These are phyloP conservation scores for Lachancea kluyveri DNA, from an alignment of 805 yeast genomes.

Conservation along the genomic window DNA sequence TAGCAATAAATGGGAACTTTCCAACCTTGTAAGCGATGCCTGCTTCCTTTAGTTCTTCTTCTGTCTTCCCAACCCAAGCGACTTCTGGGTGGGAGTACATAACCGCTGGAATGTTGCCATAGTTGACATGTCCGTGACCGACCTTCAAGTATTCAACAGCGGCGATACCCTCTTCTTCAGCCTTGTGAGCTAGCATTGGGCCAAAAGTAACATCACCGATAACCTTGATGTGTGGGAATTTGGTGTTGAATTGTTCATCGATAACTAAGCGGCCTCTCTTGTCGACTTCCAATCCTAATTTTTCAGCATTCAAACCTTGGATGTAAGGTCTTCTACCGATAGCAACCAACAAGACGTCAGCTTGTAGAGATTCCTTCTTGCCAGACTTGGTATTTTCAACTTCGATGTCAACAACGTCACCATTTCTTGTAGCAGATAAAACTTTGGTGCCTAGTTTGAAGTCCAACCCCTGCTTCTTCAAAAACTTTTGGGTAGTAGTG, in stretches of 20 bases:
- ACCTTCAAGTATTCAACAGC: slow-evolving; percentile 90
- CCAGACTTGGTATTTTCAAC: slow-evolving; percentile 88
- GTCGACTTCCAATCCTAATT: slow-evolving; percentile 84
- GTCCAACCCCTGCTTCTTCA: slow-evolving; percentile 91
- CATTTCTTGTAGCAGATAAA: slow-evolving; percentile 76
- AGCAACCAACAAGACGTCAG: slow-evolving; percentile 93
- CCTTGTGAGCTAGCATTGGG: slow-evolving; percentile 99
- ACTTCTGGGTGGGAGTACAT: slow-evolving; percentile 99
- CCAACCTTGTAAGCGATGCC: slow-evolving; percentile 91
- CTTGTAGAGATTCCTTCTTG: slow-evolving; percentile 68
- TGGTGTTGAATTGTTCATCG: slow-evolving; percentile 89
- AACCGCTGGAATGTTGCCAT: slow-evolving; percentile 95
- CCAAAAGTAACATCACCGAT: slow-evolving; percentile 99
- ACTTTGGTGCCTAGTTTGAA: slow-evolving; percentile 93
- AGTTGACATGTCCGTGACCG: slow-evolving; percentile 98
- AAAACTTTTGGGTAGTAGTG: slow-evolving; percentile 79
- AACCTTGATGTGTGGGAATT: slow-evolving; percentile 87
- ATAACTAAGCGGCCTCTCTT: slow-evolving; percentile 90
- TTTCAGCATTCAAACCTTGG: slow-evolving; percentile 82
- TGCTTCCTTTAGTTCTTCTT: slow-evolving; percentile 87
- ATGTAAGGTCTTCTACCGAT: slow-evolving; percentile 99
- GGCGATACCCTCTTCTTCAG: slow-evolving; percentile 99
- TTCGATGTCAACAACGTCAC: slow-evolving; percentile 80
- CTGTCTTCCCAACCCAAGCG: slow-evolving; percentile 98
- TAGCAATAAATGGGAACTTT: slow-evolving; percentile 97